Evolutionary conservation across 2,329 filamentous ascomycete species (phyloP).

Genomic region (Orbilia javanica): DNA sequence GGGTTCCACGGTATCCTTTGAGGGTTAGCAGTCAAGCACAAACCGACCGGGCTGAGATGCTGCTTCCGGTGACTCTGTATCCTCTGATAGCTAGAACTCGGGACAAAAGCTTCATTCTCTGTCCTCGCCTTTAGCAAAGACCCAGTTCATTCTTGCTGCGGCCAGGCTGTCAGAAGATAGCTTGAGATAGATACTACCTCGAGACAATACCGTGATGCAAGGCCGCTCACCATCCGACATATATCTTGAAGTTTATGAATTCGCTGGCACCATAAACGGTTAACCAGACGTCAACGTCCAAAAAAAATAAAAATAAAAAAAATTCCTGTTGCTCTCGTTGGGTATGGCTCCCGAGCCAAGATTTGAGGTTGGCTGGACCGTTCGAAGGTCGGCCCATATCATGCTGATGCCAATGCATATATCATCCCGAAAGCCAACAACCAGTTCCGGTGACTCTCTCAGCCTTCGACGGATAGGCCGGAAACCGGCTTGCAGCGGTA

Average conservation of each 20-base stretch:
- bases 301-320: neutral
- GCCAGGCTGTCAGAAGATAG: neutral
- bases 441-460: slow-evolving; percentile 28
- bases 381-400: slow-evolving; percentile 24
- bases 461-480: slow-evolving; percentile 43
- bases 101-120: neutral
- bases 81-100: neutral
- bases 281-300: slow-evolving; percentile 11
- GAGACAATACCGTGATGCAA: slow-evolving; percentile 4
- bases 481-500: slow-evolving; percentile 39
- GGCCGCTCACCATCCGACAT: neutral
- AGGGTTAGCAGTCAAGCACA: slow-evolving; percentile 3
- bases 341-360: slow-evolving; percentile 7
- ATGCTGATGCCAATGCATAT: slow-evolving; percentile 24
- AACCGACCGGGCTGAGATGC: slow-evolving; percentile 16
- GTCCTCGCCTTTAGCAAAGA: neutral
- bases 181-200: neutral
- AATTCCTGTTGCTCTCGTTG: neutral
- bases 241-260: neutral
- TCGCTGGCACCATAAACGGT: slow-evolving; percentile 26
- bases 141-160: neutral
- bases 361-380: neutral
- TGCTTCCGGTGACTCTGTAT: neutral
- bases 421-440: slow-evolving; percentile 30
- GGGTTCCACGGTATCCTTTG: slow-evolving; percentile 11